phyloP scores from a whole-genome alignment of 1,284 basidiomycete genomes.

The Moesziomyces sp. region DNA sequence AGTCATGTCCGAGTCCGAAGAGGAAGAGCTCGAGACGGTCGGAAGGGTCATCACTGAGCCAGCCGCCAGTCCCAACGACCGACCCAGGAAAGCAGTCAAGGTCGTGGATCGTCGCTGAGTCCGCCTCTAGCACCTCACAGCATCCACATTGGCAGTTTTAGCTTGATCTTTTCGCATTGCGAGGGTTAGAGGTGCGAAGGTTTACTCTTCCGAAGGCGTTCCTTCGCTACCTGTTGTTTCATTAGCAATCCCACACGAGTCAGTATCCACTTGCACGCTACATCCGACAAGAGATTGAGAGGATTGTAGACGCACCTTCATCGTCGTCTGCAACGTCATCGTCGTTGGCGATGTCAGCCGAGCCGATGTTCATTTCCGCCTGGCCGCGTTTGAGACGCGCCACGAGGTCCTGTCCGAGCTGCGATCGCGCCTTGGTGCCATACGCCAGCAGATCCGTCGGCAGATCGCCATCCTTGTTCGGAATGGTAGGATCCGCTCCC shows the following conservation, averaged over 20 bases:
- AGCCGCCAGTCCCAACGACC: conserved; percentile 11
- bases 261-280: background rate
- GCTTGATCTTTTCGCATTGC: background rate
- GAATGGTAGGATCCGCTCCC: conserved; percentile 57
- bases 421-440: conserved; percentile 43
- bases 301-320: conserved; percentile 21
- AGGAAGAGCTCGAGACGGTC: conserved; percentile 39
- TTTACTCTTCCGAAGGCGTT: conserved; percentile 45
- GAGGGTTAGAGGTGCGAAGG: background rate
- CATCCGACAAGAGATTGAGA: too few relatives aligned
- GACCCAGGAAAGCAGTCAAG: conserved; percentile 41
- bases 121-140: background rate
- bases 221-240: conserved; percentile 39
- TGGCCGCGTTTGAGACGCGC: conserved; percentile 49
- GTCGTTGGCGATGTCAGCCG: conserved; percentile 52
- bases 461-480: conserved; percentile 58
- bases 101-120: conserved; percentile 21
- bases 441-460: conserved; percentile 56
- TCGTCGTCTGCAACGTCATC: conserved; percentile 39
- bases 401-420: conserved; percentile 51
- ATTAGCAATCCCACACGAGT: background rate
- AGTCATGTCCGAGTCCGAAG: conserved; percentile 45
- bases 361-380: conserved; percentile 45
- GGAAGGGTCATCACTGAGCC: conserved; percentile 1
- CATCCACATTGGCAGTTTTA: background rate